Evolutionary conservation across 345 rosid genomes (phyloP), one percentile per base, ranked within the genome.

Genomic region (Laguncularia racemosa): DNA sequence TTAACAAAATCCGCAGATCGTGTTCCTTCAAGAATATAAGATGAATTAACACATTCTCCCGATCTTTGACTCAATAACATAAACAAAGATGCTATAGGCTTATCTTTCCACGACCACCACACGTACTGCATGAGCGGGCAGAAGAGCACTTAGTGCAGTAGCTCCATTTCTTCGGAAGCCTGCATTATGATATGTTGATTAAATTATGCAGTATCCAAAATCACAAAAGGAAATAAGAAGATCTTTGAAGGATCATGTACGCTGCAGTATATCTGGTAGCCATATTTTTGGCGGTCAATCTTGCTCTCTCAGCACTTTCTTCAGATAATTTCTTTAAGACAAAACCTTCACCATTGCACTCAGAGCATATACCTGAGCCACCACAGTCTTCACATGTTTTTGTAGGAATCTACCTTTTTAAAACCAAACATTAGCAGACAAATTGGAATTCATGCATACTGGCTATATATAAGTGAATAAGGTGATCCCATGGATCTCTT

Each of bases 131-230:
- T 40, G 93, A 83, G 55, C 97, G 69, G 1, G 93, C 56, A 15
- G 98, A 80, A 13, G 97, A 89, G 76, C 97, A 92, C 58, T 83
- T 92, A 7, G 89, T 84, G 58, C 98, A 89, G 76, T 92, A 92
- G 71, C 96, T 89, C 97, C 98, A 89, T 80, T 92, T 92, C 80
- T 89, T 92, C 11, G 98, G 96, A 71, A 92, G 96, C 84, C 98
- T 92, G 76, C 40, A 33, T 55, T 52, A 59, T 13, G 46, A 23
- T 18, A 11, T 19, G 33, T 16, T 44, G 10, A 12, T 16, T 16
- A 2, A 20, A 14, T 49, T 33, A 40, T 44, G n/a, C 1, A 17
- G 28, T 12, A 48, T 45, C 33, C 14, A 16, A 58, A 20, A 23
- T 4, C 43, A 10, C 20, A 16, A 7, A 16, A 50, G 52, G 47